phyloP scores from a whole-genome alignment of 2,329 filamentous ascomycete species.

The Myriosclerotinia curreyana region DNA sequence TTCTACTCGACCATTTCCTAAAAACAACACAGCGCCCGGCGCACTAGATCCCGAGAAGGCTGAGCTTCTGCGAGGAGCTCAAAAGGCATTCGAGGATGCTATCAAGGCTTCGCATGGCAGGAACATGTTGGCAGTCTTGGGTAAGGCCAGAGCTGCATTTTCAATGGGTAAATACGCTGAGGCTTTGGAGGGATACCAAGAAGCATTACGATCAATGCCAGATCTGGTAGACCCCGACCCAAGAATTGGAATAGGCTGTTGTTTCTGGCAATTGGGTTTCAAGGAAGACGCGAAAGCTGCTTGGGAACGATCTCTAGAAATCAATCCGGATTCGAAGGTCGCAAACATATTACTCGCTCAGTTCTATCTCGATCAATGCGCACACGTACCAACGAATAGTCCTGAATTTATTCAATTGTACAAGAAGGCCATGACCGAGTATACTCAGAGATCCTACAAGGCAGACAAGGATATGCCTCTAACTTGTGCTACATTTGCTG shows the following conservation, averaged over 20 bases:
- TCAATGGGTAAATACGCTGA: slow-evolving; percentile 84
- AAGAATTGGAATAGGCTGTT: slow-evolving; percentile 92
- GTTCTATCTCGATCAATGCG: slow-evolving; percentile 84
- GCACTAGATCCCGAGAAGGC: slow-evolving; percentile 68
- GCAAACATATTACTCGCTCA: slow-evolving; percentile 87
- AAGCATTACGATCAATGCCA: slow-evolving; percentile 80
- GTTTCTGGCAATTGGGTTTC: slow-evolving; percentile 93
- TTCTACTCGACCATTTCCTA: slow-evolving; percentile 75
- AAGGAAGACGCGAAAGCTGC: slow-evolving; percentile 88
- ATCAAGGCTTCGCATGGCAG: slow-evolving; percentile 77
- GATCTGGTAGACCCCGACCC: slow-evolving; percentile 90
- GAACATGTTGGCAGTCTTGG: slow-evolving; percentile 90
- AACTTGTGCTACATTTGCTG: slow-evolving; percentile 84
- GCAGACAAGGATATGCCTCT: slow-evolving; percentile 86
- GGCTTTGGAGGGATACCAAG: slow-evolving; percentile 80
- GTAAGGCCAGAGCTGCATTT: slow-evolving; percentile 82
- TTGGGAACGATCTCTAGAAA: slow-evolving; percentile 83
- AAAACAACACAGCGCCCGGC: slow-evolving; percentile 45
- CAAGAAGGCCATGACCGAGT: slow-evolving; percentile 91
- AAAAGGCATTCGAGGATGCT: slow-evolving; percentile 94
- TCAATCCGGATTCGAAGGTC: slow-evolving; percentile 79
- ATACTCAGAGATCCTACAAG: slow-evolving; percentile 91
- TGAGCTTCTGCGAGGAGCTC: slow-evolving; percentile 77
- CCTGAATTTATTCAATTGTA: slow-evolving; percentile 81
- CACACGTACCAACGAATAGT: slow-evolving; percentile 77